These are phyloP conservation scores for Vaccinium corymbosum DNA, from an alignment of 148 eudicot species.

Conservation along the genomic window DNA sequence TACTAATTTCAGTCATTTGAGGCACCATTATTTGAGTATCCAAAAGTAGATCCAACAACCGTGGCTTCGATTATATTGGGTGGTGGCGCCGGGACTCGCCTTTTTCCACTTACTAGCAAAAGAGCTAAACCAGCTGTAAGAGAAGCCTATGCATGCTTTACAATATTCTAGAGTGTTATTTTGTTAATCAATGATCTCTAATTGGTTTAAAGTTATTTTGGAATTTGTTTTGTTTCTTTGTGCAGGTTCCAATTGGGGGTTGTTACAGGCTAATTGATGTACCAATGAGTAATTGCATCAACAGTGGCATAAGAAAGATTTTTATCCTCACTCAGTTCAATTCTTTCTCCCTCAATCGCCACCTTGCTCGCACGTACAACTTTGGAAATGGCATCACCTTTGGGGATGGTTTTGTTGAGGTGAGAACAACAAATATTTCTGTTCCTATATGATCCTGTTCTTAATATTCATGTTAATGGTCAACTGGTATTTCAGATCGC, in stretches of 20 bases:
- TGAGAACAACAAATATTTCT: slow-evolving; percentile 20
- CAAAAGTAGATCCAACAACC: slow-evolving; percentile 63
- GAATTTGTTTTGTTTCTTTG: background rate
- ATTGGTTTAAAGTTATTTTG: background rate
- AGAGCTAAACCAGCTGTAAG: slow-evolving; percentile 94
- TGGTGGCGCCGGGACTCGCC: slow-evolving; percentile 88
- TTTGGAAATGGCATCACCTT: slow-evolving; percentile 86
- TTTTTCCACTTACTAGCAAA: slow-evolving; percentile 82
- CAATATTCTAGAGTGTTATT: background rate
- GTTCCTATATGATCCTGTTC: background rate
- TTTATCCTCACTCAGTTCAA: slow-evolving; percentile 93
- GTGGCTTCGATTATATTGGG: slow-evolving; percentile 86
- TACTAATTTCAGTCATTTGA: slow-evolving; percentile 39
- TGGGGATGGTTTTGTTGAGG: slow-evolving; percentile 98
- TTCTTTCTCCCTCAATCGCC: slow-evolving; percentile 92
- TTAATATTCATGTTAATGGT: background rate
- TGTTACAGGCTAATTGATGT: slow-evolving; percentile 93
- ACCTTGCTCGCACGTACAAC: slow-evolving; percentile 68
- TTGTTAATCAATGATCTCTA: background rate
- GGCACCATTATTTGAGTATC: slow-evolving; percentile 41
- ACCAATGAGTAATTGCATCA: slow-evolving; percentile 97
- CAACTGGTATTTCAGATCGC: background rate
- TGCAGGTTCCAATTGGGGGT: slow-evolving; percentile 94
- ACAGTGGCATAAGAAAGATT: slow-evolving; percentile 85
- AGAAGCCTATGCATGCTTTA: background rate